Base-by-base conservation (phyloP, 257 asterid genomes). In the Capsicum pubescens region DNA sequence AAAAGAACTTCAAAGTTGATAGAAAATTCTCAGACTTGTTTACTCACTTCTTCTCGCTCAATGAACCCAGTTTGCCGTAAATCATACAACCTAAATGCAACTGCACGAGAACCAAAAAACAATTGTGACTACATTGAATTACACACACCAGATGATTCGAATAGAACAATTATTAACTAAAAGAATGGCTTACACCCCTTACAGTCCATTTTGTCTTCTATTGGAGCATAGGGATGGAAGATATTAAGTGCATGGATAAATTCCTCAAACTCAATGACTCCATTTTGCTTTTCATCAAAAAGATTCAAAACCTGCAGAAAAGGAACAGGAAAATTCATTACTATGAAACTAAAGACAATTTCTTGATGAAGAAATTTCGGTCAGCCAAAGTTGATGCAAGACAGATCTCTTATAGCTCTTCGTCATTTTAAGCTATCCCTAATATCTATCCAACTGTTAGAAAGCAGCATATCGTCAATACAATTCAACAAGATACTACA, bases 41-140 rank as follows among this genome's bases (percentile, higher is more conserved):
- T 8, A 85, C 89, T 86, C 82, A 90, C 91, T 82, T 90, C 93
- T 87, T 90, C 89, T 57, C 89, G 87, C 85, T 88, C 93, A 57
- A 90, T 90, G 86, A 59, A 90, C 21, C 93, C 93, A 21, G 91
- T 84, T 85, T 89, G 93, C 48, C 91, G 80, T 77, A 90, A 87
- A 85, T 87, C 89, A 79, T 83, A 89, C 64, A 89, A 84, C 76
- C 83, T 86, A 83, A 91, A 87, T 5, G 86, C 85, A 90, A 90
- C 93, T 90, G 89, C 90, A 85, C 39, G 77, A 81, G 32, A 81
- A 56, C 63, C 16, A 39, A 21, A 70, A 74, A 46, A 1, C 16
- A 70, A 63, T 10, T 39, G 44, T 74, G 61, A 74, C 13, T 52
- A 48, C 19, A 19, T 10, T 48, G n/a, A 72, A 19, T 48, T 46